Evolutionary conservation across 805 yeast genomes (phyloP).

Genomic region (Yarrowia sp.): DNA sequence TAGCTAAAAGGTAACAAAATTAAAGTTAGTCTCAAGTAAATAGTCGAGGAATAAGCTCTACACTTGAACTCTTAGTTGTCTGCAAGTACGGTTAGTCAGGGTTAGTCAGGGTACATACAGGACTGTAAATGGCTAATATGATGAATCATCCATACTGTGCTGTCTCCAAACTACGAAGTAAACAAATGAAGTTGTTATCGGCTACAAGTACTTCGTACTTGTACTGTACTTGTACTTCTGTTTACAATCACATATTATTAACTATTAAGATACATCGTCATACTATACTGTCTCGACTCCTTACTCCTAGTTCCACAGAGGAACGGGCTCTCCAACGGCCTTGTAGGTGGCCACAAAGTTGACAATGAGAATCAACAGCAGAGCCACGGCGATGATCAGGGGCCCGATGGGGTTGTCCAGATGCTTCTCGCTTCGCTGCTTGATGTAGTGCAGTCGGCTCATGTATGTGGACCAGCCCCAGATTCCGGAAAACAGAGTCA

Average conservation of each 20-base stretch:
- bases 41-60: too few species aligned
- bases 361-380: constrained; percentile 67
- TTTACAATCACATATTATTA: constrained; percentile 15
- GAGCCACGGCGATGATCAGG: constrained; percentile 71
- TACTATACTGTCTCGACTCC: background rate
- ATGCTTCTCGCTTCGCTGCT: constrained; percentile 83
- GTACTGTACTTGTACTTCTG: too few species aligned
- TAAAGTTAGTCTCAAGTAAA: too few species aligned
- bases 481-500: constrained; percentile 80
- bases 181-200: too few species aligned
- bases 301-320: constrained; percentile 21
- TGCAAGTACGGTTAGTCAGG: too few species aligned
- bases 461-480: constrained; percentile 89
- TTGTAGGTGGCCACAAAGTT: constrained; percentile 58
- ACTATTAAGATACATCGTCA: constrained; percentile 9
- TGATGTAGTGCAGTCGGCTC: constrained; percentile 73
- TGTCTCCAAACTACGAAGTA: too few species aligned
- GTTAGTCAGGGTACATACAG: too few species aligned
- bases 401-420: constrained; percentile 93
- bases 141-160: too few species aligned
- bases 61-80: too few species aligned
- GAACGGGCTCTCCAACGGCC: constrained; percentile 27
- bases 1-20: too few species aligned
- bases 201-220: too few species aligned
- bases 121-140: too few species aligned